These are phyloP conservation scores for Babesia caballi DNA, from an alignment of 169 alveolate species.

Conservation along the genomic window DNA sequence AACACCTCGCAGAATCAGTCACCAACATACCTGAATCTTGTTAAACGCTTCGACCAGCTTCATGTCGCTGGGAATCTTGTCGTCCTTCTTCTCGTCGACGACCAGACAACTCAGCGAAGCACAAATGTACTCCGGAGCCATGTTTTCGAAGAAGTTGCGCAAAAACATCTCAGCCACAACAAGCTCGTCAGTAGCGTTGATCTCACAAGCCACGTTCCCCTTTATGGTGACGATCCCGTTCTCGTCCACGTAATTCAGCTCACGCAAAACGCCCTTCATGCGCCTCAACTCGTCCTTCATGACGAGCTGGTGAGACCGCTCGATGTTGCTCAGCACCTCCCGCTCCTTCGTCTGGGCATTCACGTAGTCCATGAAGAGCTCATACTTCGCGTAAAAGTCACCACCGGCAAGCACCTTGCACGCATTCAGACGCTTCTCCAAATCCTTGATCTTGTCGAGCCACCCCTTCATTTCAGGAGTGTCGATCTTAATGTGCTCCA, in stretches of 20 bases:
- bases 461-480: slow-evolving; percentile 68
- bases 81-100: slow-evolving; percentile 85
- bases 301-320: slow-evolving; percentile 42
- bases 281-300: slow-evolving; percentile 83
- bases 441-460: slow-evolving; percentile 36
- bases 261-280: slow-evolving; percentile 92
- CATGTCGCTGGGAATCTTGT: slow-evolving; percentile 68
- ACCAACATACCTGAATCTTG: slow-evolving; percentile 22
- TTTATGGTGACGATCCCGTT: slow-evolving; percentile 88
- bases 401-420: slow-evolving; percentile 35
- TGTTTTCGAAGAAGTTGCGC: slow-evolving; percentile 89
- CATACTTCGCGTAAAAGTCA: slow-evolving; percentile 30
- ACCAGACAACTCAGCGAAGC: slow-evolving; percentile 93
- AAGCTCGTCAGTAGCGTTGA: slow-evolving; percentile 97
- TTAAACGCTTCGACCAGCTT: slow-evolving; percentile 70
- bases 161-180: slow-evolving; percentile 92
- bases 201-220: slow-evolving; percentile 98
- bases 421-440: slow-evolving; percentile 23
- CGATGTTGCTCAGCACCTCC: slow-evolving; percentile 25
- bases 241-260: slow-evolving; percentile 87
- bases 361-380: slow-evolving; percentile 36
- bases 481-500: slow-evolving; percentile 88
- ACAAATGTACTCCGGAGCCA: slow-evolving; percentile 89
- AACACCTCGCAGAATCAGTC: background rate
- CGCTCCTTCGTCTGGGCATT: slow-evolving; percentile 23